Base-by-base conservation (phyloP, 129 eudicot species). In the Flaveria trinervia region DNA sequence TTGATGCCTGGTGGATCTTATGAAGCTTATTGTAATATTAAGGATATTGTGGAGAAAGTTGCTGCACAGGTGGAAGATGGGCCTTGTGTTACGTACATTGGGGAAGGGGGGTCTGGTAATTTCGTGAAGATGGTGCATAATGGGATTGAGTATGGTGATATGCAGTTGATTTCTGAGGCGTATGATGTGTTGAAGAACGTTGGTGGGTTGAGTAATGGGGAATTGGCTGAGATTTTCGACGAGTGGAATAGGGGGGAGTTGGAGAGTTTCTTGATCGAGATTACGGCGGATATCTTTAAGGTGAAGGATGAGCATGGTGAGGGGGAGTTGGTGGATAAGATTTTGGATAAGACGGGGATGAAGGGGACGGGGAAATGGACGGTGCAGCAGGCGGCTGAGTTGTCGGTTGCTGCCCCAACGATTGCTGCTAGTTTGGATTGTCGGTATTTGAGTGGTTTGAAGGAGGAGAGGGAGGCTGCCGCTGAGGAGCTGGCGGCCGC, bases 361-460 rank as follows among this genome's bases (percentile, higher is more conserved):
- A 93, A 93, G 54, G 98, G 98, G 52, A 93, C 98, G 0, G 98
- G 98, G 45, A 93, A 93, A 65, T 93, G 98, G 98, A 93, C 98
- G 5, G 98, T 93, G 22, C 98, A 93, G 84, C 98, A 93, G 81
- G 98, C 96, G 0, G 98, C 98, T 2, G 98, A 93, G 88, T 81
- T 93, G 25, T 90, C 98, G 0, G 89, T 93, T 23, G 92, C 98
- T 0, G 96, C 93, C 0, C 98, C 98, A 0, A 90, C 97, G 0
- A 93, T 93, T 60, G 97, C 98, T 3, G 97, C 97, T 0, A 90
- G 97, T 7, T 51, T 93, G 43, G 98, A 93, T 36, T 80, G 89
- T 68, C 82, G 98, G 90, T 93, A 79, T 59, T 70, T 93, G 86
- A 93, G 98, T 36, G 98, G 98, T 41, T 78, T 90, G 80, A 93